Conservation (phyloP, 352 stramenopile species). For the Pythium myriotylum region DNA sequence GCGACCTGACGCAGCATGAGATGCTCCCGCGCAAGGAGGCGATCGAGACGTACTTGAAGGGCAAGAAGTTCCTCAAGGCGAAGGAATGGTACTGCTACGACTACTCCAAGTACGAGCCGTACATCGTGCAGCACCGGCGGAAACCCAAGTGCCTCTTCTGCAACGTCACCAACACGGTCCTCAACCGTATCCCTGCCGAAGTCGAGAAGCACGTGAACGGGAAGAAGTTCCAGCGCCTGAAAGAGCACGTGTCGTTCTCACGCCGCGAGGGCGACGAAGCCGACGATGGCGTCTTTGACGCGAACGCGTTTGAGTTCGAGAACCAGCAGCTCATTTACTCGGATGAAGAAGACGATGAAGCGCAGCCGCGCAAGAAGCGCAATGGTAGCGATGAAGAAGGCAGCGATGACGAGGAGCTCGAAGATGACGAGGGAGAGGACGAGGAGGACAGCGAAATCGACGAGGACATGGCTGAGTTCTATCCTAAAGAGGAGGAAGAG, state of each 20-base stretch:
- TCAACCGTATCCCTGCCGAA: conserved; percentile 90
- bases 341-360: conserved; percentile 57
- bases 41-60: conserved; percentile 67
- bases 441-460: conserved; percentile 30
- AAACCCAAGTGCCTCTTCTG: conserved; percentile 87
- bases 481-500: conserved; percentile 54
- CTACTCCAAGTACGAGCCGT: conserved; percentile 91
- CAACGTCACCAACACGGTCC: conserved; percentile 80
- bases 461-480: conserved; percentile 68
- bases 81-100: conserved; percentile 90
- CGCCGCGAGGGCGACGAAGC: conserved; percentile 35
- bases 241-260: conserved; percentile 67
- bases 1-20: conserved; percentile 78
- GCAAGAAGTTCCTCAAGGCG: conserved; percentile 83
- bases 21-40: conserved; percentile 63
- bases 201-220: conserved; percentile 90
- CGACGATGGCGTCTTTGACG: conserved; percentile 64
- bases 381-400: conserved; percentile 19
- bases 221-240: conserved; percentile 85
- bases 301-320: conserved; percentile 83
- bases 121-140: conserved; percentile 86
- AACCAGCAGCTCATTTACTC: conserved; percentile 75
- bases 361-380: conserved; percentile 16
- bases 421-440: conserved; percentile 27
- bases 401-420: conserved; percentile 27